Evolutionary conservation across 2,329 filamentous ascomycete genomes (phyloP).

Genomic region (Fusarium brevicatenulatum): DNA sequence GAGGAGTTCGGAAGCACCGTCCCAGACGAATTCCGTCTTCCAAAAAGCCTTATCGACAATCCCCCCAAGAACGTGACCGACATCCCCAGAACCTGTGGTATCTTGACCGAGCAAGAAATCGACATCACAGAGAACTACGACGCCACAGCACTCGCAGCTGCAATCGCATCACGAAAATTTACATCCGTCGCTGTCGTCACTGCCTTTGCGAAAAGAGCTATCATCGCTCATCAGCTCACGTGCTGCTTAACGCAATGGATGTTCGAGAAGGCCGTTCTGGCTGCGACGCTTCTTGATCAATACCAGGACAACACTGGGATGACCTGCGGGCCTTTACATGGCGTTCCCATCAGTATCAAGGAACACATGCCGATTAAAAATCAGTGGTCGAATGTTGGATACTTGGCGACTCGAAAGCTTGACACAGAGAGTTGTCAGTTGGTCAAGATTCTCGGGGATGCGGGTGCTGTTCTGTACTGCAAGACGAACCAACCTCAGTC

Average conservation of each 20-base stretch:
- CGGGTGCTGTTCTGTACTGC: slow-evolving; percentile 60
- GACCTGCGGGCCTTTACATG: slow-evolving; percentile 37
- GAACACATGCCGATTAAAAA: slow-evolving; percentile 68
- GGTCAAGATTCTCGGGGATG: slow-evolving; percentile 63
- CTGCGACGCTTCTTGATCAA: slow-evolving; percentile 53
- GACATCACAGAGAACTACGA: slow-evolving; percentile 60
- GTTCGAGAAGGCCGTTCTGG: slow-evolving; percentile 59
- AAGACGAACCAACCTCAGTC: slow-evolving; percentile 72
- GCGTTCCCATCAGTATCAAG: slow-evolving; percentile 43
- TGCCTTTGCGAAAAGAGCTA: slow-evolving; percentile 64
- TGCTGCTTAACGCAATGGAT: slow-evolving; percentile 63
- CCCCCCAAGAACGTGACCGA: slow-evolving; percentile 26
- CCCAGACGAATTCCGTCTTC: background rate
- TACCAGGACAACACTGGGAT: slow-evolving; percentile 50
- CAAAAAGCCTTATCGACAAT: slow-evolving; percentile 6
- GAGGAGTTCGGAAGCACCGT: background rate
- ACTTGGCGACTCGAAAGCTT: slow-evolving; percentile 60
- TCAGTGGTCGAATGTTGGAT: slow-evolving; percentile 61
- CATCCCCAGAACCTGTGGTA: slow-evolving; percentile 47
- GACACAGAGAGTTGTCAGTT: slow-evolving; percentile 62
- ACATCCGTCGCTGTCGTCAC: slow-evolving; percentile 53
- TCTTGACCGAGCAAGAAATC: slow-evolving; percentile 57
- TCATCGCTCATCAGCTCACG: slow-evolving; percentile 66
- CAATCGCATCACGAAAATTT: slow-evolving; percentile 50
- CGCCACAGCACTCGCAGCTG: slow-evolving; percentile 53